Base-by-base conservation (phyloP, 805 yeast species). In the Metschnikowia henanensis region DNA sequence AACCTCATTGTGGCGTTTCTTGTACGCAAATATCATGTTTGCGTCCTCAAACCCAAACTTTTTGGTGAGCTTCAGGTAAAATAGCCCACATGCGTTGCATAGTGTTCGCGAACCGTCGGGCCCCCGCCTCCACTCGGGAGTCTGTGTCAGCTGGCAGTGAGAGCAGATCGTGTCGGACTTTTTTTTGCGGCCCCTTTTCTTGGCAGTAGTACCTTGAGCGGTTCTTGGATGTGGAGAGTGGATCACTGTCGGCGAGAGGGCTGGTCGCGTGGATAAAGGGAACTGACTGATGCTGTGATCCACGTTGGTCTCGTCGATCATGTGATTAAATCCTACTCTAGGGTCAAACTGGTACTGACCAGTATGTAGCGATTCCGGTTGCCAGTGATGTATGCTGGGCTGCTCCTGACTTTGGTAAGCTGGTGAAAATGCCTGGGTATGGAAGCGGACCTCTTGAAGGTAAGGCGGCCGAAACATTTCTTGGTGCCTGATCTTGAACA, bases 91-190 rank as follows among this genome's bases (percentile, higher is more conserved):
- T 0, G 97, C 97, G 62, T 90, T 90, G 65, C 97, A 90, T 46
- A 90, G 70, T 0, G 92, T 85, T 55, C 88, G 75, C 4, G 83
- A 79, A 0, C 96, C 95, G 45, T 79, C 76, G 1, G 96, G 96
- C 0, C 97, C 97, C 48, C 84, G 73, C 58, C 97, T 75, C 97
- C 97, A 90, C 62, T 91, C 97, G 0, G 97, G 97, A 0, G 96
- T 87, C 36, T 79, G 51, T n/a, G 49, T 48, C 56, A 52, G 56
- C 32, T 33, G 35, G 37, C 56, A 52, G 21, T 52, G 56, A 15
- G 47, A 45, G 48, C 56, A 52, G n/a, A 44, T 39, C 2, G 49
- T 43, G 26, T 48, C 49, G 6, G 49, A 46, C 43, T 52, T 52
- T 35, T 46, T 50, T 30, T 52, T 52, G 17, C 56, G 47, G 33